A percentile compares a stretch with the other conserved stretches of the same genome.
Conservation (phyloP, 352 stramenopile genomes). For the Phytophthora europaea region DNA sequence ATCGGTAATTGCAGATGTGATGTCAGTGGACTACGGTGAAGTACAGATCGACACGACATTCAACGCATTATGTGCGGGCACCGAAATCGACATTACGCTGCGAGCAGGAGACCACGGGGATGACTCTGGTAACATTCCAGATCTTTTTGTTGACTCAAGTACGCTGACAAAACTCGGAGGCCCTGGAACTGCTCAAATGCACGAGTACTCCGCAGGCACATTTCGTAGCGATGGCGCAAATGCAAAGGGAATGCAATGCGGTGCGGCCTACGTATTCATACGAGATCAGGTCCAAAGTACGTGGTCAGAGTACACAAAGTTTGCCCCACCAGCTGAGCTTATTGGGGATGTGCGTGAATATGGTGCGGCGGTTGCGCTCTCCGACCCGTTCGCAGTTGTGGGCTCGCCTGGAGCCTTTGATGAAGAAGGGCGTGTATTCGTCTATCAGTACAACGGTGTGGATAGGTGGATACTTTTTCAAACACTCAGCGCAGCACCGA, state of each 20-base stretch:
- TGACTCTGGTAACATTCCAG: constrained; percentile 59
- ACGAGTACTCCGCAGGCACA: constrained; percentile 66
- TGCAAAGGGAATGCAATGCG: constrained; percentile 77
- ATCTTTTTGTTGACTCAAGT: constrained; percentile 61
- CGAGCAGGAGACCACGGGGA: constrained; percentile 69
- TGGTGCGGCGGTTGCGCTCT: constrained; percentile 57
- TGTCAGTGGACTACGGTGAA: constrained; percentile 63
- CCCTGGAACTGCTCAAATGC: constrained; percentile 44
- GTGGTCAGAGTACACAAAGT: constrained; percentile 71
- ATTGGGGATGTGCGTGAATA: constrained; percentile 68
- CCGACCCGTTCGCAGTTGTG: constrained; percentile 63
- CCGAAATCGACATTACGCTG: constrained; percentile 66
- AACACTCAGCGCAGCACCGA: constrained; percentile 62
- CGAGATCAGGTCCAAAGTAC: constrained; percentile 37
- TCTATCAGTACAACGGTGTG: constrained; percentile 75
- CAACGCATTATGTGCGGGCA: constrained; percentile 53
- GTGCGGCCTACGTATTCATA: constrained; percentile 76
- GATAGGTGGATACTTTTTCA: constrained; percentile 75
- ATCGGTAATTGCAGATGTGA: constrained; percentile 58
- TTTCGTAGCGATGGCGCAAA: constrained; percentile 66
- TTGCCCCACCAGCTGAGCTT: constrained; percentile 50
- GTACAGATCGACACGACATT: constrained; percentile 70
- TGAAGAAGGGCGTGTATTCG: constrained; percentile 72
- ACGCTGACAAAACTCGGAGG: constrained; percentile 51
- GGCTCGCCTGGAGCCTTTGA: constrained; percentile 67